phyloP scores from a whole-genome alignment of 768 basidiomycete genomes.

The Polyporus arcularius region DNA sequence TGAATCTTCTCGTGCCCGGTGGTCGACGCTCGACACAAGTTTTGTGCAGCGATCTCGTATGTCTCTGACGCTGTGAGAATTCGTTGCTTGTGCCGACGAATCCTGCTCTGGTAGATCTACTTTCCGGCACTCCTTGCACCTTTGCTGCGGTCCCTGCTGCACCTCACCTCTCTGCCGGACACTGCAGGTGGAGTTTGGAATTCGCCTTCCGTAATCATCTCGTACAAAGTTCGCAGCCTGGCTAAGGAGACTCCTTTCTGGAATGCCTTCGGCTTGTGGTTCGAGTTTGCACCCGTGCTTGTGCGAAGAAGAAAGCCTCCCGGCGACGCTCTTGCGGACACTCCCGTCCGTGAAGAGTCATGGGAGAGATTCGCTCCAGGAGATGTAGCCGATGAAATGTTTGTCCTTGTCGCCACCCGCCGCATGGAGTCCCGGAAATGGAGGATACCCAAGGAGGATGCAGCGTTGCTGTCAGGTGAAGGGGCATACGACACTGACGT shows the following conservation, averaged over 20 bases:
- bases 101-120: conserved; percentile 58
- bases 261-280: conserved; percentile 81
- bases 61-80: conserved; percentile 27
- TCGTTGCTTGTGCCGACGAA: neutral
- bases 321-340: neutral
- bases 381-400: conserved; percentile 36
- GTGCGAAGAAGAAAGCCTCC: conserved; percentile 1
- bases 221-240: conserved; percentile 77
- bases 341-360: neutral
- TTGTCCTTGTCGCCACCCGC: conserved; percentile 64
- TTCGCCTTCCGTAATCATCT: conserved; percentile 54
- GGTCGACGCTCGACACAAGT: conserved; percentile 55
- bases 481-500: conserved; percentile 46
- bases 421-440: conserved; percentile 59
- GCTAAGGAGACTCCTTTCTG: conserved; percentile 76
- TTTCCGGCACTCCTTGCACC: conserved; percentile 82
- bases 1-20: conserved; percentile 22
- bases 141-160: conserved; percentile 71
- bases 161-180: conserved; percentile 62
- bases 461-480: conserved; percentile 57
- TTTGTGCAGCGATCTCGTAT: conserved; percentile 82
- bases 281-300: conserved; percentile 57
- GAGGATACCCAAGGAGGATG: conserved; percentile 52
- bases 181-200: neutral
- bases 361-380: conserved; percentile 28